Evolutionary conservation across 2,329 filamentous ascomycete genomes (phyloP).

Genomic region (Hirsutella rhossiliensis): DNA sequence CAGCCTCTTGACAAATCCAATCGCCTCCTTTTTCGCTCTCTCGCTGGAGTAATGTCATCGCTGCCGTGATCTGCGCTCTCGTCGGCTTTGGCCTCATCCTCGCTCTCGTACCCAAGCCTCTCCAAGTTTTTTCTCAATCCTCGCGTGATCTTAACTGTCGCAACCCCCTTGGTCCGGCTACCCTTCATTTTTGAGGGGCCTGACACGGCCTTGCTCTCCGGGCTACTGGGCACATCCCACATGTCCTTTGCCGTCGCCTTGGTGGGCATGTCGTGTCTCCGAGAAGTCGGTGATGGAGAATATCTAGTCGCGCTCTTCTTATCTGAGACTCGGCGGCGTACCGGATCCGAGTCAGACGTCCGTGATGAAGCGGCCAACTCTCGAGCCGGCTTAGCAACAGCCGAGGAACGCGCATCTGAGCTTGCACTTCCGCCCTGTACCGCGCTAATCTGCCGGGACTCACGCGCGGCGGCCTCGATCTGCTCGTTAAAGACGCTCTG

Average conservation of each 20-base stretch:
- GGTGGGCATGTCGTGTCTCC: no score
- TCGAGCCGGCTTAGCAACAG: no score
- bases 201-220: conserved; percentile 10
- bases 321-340: background rate
- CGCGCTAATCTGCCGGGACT: conserved; percentile 1
- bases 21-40: conserved; percentile 12
- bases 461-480: conserved; percentile 17
- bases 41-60: background rate
- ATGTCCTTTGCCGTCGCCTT: conserved; percentile 12
- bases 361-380: no score
- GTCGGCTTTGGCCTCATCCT: conserved; percentile 2
- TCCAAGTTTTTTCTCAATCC: conserved; percentile 6
- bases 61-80: background rate
- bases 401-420: no score
- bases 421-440: no score
- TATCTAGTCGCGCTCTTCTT: background rate
- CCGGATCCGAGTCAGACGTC: no score
- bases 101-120: conserved; percentile 8
- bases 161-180: background rate
- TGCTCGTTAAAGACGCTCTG: conserved; percentile 35
- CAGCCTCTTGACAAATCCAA: conserved; percentile 3
- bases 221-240: conserved; percentile 35
- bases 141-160: conserved; percentile 8
- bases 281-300: background rate
- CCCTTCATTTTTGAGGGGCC: background rate